Evolutionary conservation across 345 rosid species (phyloP).

Genomic region (Eucalyptus pauciflora): DNA sequence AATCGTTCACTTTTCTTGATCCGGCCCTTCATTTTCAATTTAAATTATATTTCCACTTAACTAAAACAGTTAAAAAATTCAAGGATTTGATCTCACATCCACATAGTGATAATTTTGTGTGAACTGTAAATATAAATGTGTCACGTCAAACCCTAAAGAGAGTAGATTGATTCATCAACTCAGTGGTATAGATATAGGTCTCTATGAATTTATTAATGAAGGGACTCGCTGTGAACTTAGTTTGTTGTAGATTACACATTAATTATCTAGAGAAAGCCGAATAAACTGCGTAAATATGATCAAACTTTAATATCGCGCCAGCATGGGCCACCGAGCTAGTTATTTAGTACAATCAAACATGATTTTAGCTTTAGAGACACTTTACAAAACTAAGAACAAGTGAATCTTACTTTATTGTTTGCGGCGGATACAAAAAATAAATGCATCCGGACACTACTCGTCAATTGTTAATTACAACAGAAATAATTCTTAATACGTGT

Average conservation of each 20-base stretch:
- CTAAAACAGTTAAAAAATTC: not conserved
- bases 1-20: not conserved
- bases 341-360: not conserved
- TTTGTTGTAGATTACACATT: not conserved
- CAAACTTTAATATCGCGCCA: not conserved
- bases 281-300: not conserved
- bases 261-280: not conserved
- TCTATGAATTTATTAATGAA: too few species aligned
- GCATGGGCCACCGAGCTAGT: not conserved
- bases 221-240: not conserved
- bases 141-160: not conserved
- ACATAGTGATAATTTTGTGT: not conserved
- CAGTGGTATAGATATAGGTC: not conserved
- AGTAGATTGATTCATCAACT: not conserved
- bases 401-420: not conserved
- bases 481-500: too few species aligned
- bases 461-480: not conserved
- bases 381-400: not conserved
- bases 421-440: not conserved
- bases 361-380: not conserved
- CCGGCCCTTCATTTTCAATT: not conserved
- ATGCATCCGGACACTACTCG: not conserved
- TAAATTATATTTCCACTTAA: too few species aligned
- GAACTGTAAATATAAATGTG: not conserved
- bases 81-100: not conserved